Percentiles rank a stretch among this genome's conserved stretches.
These are phyloP conservation scores for Aristolochia fimbriata DNA, from an alignment of 164 flowering plant species.

Conservation along the genomic window DNA sequence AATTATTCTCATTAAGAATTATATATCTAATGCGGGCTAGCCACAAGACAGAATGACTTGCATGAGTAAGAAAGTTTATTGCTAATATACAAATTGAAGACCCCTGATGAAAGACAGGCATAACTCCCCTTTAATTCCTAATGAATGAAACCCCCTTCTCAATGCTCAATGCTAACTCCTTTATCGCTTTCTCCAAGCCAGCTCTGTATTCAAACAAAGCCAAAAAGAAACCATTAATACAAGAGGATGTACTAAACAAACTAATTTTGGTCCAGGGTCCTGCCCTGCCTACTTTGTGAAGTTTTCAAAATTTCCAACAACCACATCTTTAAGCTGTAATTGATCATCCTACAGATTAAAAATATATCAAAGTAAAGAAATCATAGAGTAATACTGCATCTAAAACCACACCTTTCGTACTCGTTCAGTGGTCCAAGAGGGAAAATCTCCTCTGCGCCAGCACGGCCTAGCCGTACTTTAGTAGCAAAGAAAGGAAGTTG, in stretches of 20 bases:
- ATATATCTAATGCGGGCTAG: no score
- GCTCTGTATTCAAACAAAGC: constrained; percentile 27
- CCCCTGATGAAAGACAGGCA: no score
- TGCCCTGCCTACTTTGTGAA: neutral
- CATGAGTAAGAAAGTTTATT: no score
- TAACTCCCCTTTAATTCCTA: constrained; percentile 33
- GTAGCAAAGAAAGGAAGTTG: constrained; percentile 93
- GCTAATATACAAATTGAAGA: no score
- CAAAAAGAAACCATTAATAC: neutral
- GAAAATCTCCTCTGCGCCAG: constrained; percentile 73
- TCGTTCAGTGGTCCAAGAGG: constrained; percentile 82
- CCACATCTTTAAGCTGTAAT: neutral
- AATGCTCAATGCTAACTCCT: constrained; percentile 76
- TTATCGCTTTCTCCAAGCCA: constrained; percentile 93
- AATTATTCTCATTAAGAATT: no score
- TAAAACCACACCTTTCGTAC: constrained; percentile 59
- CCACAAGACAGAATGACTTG: no score
- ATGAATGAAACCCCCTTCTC: constrained; percentile 74
- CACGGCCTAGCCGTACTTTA: constrained; percentile 76
- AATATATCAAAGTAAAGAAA: neutral
- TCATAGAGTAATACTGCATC: neutral
- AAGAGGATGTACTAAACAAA: neutral
- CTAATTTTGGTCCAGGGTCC: no score
- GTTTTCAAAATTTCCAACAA: neutral
- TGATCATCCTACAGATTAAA: neutral